Base-by-base conservation (phyloP, 2,329 filamentous ascomycete species). In the Fusarium marasasianum region DNA sequence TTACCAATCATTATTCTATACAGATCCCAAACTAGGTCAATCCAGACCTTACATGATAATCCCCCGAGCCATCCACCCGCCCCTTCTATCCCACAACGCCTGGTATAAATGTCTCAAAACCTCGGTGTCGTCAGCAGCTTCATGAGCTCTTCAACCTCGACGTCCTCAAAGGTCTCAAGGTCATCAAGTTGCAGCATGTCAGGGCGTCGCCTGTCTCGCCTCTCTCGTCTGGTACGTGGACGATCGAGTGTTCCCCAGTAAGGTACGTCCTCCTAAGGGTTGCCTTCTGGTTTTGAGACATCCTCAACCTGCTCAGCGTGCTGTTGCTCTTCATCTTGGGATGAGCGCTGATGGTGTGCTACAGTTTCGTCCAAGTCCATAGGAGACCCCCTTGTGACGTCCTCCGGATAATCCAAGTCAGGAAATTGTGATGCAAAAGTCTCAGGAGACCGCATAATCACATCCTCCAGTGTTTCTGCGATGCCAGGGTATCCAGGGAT, bases 391-490 rank as follows among this genome's bases (percentile, higher is more conserved):
- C 69, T 72, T n/a, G 57, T 69, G 37, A 74, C 63, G 33, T 75
- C 77, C 50, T 66, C 65, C 9, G 69, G 63, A 17, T 61, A 55
- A 15, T 64, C 71, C 13, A 65, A 35, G 15, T 80, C 77, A n/a
- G 74, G 70, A 38, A 76, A 78, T 31, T 71, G 69, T 44, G 66
- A 56, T 29, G 75, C 73, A 43, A 77, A 71, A 48, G 79, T 73
- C 58, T 82, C 81, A 8, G 80, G 78, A 35, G 80, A 80, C 45
- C 75, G 75, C 79, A 81, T 82, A 38, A 79, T 75, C 41, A 80
- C 76, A 66, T 82, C 80, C 63, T 77, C 77, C 10, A 77, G 76
- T 48, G 77, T 76, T 47, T 78, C 76, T 69, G 75, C 63, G 58
- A 79, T 66, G 66, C 75, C 76, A 70, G 72, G 76, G 63, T 72